A percentile compares a stretch with the other conserved stretches of the same genome.
Evolutionary conservation across 2,329 filamentous ascomycete genomes (phyloP).

Genomic region (Epichloe aotearoae): DNA sequence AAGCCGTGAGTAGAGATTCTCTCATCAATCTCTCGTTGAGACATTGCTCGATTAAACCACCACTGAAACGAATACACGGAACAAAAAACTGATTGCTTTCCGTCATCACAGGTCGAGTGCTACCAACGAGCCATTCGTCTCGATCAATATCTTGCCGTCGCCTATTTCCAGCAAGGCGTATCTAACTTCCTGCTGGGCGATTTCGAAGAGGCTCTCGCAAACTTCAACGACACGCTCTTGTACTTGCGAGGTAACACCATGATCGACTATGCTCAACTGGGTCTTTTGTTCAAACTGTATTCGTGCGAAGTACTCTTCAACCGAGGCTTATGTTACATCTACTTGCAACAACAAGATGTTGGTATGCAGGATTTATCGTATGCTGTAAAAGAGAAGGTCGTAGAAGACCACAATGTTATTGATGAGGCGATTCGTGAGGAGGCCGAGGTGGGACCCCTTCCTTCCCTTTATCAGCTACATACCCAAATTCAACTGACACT

Average conservation of each 20-base stretch:
- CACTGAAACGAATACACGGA: not conserved
- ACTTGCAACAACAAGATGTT: slow-evolving; percentile 78
- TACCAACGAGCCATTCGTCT: slow-evolving; percentile 85
- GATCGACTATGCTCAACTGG: slow-evolving; percentile 95
- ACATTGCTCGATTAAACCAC: not conserved
- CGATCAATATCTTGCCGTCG: slow-evolving; percentile 91
- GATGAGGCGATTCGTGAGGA: slow-evolving; percentile 91
- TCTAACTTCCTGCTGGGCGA: slow-evolving; percentile 96
- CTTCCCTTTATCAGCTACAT: not conserved
- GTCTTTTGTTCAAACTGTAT: slow-evolving; percentile 89
- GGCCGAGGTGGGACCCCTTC: slow-evolving; percentile 54
- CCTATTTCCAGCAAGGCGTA: slow-evolving; percentile 96
- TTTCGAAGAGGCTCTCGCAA: slow-evolving; percentile 91
- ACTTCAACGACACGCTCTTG: slow-evolving; percentile 95
- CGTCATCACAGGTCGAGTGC: slow-evolving; percentile 59
- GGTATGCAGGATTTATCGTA: slow-evolving; percentile 85
- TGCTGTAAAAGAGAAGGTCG: slow-evolving; percentile 90
- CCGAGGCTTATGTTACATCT: slow-evolving; percentile 92
- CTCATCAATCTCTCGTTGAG: not conserved
- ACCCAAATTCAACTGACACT: not conserved
- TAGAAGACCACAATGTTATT: slow-evolving; percentile 93
- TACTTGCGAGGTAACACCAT: slow-evolving; percentile 92
- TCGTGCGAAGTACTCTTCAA: slow-evolving; percentile 98
- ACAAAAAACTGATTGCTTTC: not conserved
- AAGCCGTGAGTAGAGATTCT: slow-evolving; percentile 54